phyloP scores from a whole-genome alignment of 2,329 filamentous ascomycete genomes.

The Zarea fungicola region DNA sequence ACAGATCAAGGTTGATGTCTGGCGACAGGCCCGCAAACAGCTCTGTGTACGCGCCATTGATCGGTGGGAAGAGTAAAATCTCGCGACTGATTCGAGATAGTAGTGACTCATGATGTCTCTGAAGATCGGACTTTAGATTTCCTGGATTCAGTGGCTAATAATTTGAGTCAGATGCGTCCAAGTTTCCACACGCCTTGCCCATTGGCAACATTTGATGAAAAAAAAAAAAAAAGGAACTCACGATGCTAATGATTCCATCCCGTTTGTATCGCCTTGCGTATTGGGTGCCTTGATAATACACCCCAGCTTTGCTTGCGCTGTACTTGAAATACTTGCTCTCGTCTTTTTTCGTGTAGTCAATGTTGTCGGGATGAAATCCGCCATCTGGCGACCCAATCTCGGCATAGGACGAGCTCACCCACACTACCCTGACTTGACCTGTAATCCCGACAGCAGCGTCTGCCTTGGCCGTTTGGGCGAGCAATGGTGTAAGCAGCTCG shows the following conservation, averaged over 20 bases:
- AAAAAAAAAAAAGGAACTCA: too few relatives aligned
- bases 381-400: slow-evolving; percentile 3
- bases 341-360: neutral
- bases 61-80: slow-evolving; percentile 21
- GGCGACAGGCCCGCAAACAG: slow-evolving; percentile 42
- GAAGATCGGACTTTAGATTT: slow-evolving; percentile 29
- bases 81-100: slow-evolving; percentile 14
- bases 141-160: slow-evolving; percentile 36
- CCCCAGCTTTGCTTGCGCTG: slow-evolving; percentile 20
- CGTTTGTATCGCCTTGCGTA: slow-evolving; percentile 19
- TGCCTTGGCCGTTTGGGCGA: slow-evolving; percentile 29
- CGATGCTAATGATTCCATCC: slow-evolving; percentile 20
- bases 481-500: slow-evolving; percentile 31
- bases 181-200: too few relatives aligned
- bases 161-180: too few relatives aligned
- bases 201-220: too few relatives aligned
- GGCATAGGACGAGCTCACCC: slow-evolving; percentile 24
- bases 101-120: slow-evolving; percentile 13
- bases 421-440: slow-evolving; percentile 31
- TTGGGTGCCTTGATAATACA: slow-evolving; percentile 20
- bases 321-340: slow-evolving; percentile 16
- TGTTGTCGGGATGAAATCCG: neutral
- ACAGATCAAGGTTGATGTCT: slow-evolving; percentile 33
- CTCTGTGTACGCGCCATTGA: slow-evolving; percentile 43
- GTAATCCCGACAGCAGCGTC: slow-evolving; percentile 24